phyloP scores from a whole-genome alignment of 176 grass and related monocot genomes.

The Ensete glaucum region DNA sequence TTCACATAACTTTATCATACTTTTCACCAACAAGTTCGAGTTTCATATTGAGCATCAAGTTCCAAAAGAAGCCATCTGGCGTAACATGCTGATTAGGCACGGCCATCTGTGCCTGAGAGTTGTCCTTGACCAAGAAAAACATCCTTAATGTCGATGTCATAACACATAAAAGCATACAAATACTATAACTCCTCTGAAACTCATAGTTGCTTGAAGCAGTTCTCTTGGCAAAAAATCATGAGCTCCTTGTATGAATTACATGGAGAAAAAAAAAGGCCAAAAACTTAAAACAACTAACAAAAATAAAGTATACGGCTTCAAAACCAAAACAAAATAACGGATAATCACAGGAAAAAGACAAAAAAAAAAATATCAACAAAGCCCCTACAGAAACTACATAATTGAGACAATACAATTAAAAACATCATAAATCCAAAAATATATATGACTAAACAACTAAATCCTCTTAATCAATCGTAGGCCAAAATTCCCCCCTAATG shows the following conservation, averaged over 20 bases:
- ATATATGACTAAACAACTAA: neutral
- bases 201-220: neutral
- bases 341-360: neutral
- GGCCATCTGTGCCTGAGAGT: too few relatives aligned
- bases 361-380: neutral
- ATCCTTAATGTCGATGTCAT: neutral
- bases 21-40: too few relatives aligned
- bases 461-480: neutral
- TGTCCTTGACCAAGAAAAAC: too few relatives aligned
- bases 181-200: too few relatives aligned
- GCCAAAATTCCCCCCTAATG: slow-evolving; percentile 3
- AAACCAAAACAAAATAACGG: neutral
- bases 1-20: too few relatives aligned
- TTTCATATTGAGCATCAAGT: too few relatives aligned
- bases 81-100: too few relatives aligned
- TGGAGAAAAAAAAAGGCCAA: neutral
- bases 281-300: neutral
- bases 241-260: neutral
- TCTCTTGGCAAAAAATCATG: neutral
- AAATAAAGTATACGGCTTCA: too few relatives aligned
- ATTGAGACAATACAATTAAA: neutral
- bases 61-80: too few relatives aligned
- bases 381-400: neutral
- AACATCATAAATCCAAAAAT: neutral
- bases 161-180: neutral